A percentile compares a stretch with the other conserved stretches of the same genome.
These are phyloP conservation scores for Clitoria ternatea DNA, from an alignment of 306 rosid species.

Conservation along the genomic window DNA sequence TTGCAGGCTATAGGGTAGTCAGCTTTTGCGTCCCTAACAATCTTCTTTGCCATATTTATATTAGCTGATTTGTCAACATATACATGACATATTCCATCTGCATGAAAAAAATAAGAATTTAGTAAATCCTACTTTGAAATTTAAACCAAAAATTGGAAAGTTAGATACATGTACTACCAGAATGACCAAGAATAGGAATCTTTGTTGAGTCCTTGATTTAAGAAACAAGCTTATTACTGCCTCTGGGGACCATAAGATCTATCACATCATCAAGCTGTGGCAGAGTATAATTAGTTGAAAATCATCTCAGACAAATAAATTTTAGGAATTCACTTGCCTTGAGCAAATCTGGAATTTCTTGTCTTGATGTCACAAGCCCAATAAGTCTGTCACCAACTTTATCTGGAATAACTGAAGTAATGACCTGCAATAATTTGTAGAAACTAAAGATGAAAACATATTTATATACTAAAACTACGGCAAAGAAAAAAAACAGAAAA, in stretches of 20 bases:
- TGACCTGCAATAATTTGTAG: slow-evolving; percentile 45
- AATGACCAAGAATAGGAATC: slow-evolving; percentile 91
- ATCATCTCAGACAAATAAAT: slow-evolving; percentile 13
- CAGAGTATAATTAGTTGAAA: slow-evolving; percentile 26
- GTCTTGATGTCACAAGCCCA: slow-evolving; percentile 79
- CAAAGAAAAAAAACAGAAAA: neutral
- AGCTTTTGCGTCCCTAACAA: no score
- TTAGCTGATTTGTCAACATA: no score
- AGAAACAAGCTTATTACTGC: no score
- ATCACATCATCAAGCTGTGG: no score
- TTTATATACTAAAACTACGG: neutral
- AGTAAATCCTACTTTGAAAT: slow-evolving; percentile 15
- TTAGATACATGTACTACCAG: slow-evolving; percentile 42
- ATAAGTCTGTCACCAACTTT: slow-evolving; percentile 65
- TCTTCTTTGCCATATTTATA: no score
- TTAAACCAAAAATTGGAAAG: neutral
- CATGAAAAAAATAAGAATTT: slow-evolving; percentile 13
- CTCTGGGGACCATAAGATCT: no score
- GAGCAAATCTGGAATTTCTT: slow-evolving; percentile 80
- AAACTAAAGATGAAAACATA: neutral
- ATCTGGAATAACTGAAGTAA: slow-evolving; percentile 62
- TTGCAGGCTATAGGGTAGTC: no score
- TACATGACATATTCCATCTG: slow-evolving; percentile 84
- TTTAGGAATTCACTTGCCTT: slow-evolving; percentile 35
- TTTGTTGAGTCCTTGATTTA: slow-evolving; percentile 76